A percentile compares a stretch with the other conserved stretches of the same genome.
Conservation (phyloP, 2,329 filamentous ascomycete genomes). For the Ophiostoma angusticollis region DNA sequence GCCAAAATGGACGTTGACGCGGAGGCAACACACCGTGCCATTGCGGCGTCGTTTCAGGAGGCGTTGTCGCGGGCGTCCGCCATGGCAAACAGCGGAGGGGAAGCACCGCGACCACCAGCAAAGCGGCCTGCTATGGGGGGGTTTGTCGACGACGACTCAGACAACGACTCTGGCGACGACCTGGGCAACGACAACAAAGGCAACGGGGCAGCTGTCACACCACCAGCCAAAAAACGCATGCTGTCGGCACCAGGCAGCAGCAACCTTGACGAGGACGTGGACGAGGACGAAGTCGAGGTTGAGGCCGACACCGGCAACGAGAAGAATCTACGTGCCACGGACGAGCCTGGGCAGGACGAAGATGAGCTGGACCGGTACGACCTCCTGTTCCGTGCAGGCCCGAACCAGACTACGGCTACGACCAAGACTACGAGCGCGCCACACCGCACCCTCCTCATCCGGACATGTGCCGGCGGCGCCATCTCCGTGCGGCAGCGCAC, state of each 20-base stretch:
- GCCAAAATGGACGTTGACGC: too few species aligned
- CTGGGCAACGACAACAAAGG: background rate
- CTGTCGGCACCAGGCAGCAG: background rate
- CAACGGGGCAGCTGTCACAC: background rate
- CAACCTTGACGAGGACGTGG: background rate
- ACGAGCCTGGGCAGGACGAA: background rate
- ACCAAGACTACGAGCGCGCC: background rate
- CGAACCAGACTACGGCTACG: background rate
- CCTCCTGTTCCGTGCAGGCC: conserved; percentile 9
- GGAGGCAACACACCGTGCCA: too few species aligned
- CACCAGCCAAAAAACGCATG: conserved; percentile 6
- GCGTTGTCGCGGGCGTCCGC: too few species aligned
- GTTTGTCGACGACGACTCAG: conserved; percentile 13
- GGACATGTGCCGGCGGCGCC: conserved; percentile 43
- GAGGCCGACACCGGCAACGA: background rate
- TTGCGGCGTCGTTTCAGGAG: too few species aligned
- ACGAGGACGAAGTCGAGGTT: conserved; percentile 4
- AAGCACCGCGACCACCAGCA: too few species aligned
- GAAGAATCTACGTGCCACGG: background rate
- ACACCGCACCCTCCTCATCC: background rate
- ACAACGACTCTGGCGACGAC: conserved; percentile 4
- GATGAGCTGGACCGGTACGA: conserved; percentile 13
- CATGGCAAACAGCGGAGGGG: too few species aligned
- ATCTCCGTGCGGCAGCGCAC: conserved; percentile 44
- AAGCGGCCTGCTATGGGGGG: conserved; percentile 10